Base-by-base conservation (phyloP, 768 basidiomycete genomes). In the Infundibulicybe gibba region DNA sequence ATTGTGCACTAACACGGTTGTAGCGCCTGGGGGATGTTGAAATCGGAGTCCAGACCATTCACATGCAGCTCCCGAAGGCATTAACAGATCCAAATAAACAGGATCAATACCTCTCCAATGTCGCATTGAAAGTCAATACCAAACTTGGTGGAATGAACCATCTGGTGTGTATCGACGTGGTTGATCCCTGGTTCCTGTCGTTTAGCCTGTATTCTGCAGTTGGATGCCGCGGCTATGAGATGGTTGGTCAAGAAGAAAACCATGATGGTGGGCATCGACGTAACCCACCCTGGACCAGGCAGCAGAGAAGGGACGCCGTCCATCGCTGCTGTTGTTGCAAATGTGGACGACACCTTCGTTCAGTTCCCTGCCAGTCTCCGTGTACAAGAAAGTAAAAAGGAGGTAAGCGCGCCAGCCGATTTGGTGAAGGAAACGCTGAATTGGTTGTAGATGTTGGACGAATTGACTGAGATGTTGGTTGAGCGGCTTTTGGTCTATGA, bases 71-170 rank as follows among this genome's bases (percentile, higher is more conserved):
- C 9, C 56, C 53, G 6, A 90, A 89, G 59, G 85, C 83, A 6
- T 59, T 85, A 4, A 66, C 61, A 6, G 74, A 79, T 13, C 56
- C 64, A 12, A 74, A 54, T 43, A 80, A 80, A 51, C 86, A 87
- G 54, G 83, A 87, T 47, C 87, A 90, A 52, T 93, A 92, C 59
- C 76, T 90, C 45, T 86, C 89, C 9, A 92, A 90, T 51, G 79
- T 90, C 32, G 85, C 86, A 0, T 64, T 92, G 46, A 92, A 93
- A 55, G 75, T 89, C 6, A 93, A 93, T 54, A 81, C 81, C 31
- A 93, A 93, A 63, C 79, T 91, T 1, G 87, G 88, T 4, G 90
- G 90, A 0, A 67, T 85, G 16, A 93, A 93, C 53, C 90, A 93
- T 62, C 50, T 74, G 41, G 72, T 77, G 51, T 25, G 63, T 52